These are phyloP conservation scores for Stagonosporopsis chrysanthemi DNA, from an alignment of 2,329 filamentous ascomycete genomes.

Conservation along the genomic window DNA sequence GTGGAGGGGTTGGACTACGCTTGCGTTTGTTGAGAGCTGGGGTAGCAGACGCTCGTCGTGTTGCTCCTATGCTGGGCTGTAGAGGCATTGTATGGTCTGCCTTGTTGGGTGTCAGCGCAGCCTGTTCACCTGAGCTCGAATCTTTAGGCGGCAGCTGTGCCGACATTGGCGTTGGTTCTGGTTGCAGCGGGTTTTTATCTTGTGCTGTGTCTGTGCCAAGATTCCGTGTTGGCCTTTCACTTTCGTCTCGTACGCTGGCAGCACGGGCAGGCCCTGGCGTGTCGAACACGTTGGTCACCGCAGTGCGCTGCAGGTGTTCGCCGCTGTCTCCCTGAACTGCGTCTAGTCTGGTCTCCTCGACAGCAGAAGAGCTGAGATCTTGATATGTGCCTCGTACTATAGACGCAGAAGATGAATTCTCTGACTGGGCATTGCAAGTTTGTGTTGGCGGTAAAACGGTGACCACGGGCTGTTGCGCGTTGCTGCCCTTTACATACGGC, in stretches of 20 bases:
- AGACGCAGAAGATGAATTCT: constrained; percentile 34
- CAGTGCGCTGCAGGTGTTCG: background rate
- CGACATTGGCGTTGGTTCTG: constrained; percentile 22
- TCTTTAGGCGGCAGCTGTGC: constrained; percentile 18
- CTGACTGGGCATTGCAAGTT: constrained; percentile 23
- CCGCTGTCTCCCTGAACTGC: background rate
- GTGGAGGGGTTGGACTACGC: constrained; percentile 23
- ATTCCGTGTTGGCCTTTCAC: background rate
- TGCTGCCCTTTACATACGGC: constrained; percentile 33
- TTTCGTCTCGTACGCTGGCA: background rate
- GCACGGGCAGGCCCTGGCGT: background rate
- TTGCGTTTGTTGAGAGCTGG: constrained; percentile 34
- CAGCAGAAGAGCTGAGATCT: constrained; percentile 8
- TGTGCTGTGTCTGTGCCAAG: background rate
- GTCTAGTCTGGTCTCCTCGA: constrained; percentile 8
- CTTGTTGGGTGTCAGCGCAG: background rate
- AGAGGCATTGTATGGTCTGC: background rate
- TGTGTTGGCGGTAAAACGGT: constrained; percentile 12
- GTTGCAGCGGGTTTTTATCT: background rate
- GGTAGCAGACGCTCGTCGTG: background rate
- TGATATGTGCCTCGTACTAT: constrained; percentile 38
- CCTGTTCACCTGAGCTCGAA: constrained; percentile 18
- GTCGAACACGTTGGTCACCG: too few relatives aligned
- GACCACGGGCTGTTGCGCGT: constrained; percentile 2
- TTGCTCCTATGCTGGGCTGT: background rate